Evolutionary conservation across 108 stramenopile species (phyloP).

Genomic region (Cylindrotheca closterium): DNA sequence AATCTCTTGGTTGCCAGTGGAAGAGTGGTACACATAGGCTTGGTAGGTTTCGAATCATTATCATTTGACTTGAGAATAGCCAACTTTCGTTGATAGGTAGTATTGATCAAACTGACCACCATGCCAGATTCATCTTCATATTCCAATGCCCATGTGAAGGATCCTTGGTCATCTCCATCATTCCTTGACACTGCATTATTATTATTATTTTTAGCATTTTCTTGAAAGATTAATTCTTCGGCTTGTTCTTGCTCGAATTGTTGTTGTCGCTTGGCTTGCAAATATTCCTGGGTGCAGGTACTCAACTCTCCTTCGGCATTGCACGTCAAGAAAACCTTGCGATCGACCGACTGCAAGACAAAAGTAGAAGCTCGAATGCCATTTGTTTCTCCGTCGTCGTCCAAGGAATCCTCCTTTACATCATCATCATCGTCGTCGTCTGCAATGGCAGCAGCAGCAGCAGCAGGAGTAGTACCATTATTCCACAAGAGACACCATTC

Average conservation of each 20-base stretch:
- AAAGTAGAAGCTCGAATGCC: background rate
- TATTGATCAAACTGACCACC: background rate
- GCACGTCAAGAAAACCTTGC: background rate
- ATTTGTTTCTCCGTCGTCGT: background rate
- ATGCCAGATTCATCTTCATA: background rate
- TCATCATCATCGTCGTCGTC: background rate
- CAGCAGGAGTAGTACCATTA: background rate
- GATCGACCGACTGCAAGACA: background rate
- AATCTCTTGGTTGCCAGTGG: background rate
- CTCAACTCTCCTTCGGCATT: background rate
- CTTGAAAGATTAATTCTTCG: no score
- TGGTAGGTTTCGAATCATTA: background rate
- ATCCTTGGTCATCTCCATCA: background rate
- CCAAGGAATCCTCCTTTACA: no score
- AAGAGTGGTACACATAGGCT: background rate
- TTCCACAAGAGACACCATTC: background rate
- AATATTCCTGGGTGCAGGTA: background rate
- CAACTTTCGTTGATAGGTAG: background rate
- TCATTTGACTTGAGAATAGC: background rate
- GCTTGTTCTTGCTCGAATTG: no score
- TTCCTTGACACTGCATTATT: background rate
- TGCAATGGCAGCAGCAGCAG: background rate
- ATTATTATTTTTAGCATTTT: no score
- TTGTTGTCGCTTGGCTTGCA: background rate
- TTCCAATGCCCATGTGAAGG: background rate